Evolutionary conservation across 2,329 filamentous ascomycete genomes (phyloP), one percentile per base, ranked within the genome.

Genomic region (Talaromyces sp.): DNA sequence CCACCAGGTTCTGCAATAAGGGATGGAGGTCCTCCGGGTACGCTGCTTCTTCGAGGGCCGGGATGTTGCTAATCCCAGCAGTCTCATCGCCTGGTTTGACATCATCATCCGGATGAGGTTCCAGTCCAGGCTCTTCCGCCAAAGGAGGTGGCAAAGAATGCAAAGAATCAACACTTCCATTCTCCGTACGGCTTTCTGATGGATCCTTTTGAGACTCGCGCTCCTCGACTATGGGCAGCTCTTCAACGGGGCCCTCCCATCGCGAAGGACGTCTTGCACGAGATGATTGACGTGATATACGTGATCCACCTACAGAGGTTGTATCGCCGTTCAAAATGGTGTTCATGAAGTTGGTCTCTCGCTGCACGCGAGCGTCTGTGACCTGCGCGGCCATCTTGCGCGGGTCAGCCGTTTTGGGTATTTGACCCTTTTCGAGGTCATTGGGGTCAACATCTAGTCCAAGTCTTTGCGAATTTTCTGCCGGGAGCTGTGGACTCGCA

Each of bases 11-110:
- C 61, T 81, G 78, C 0, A 81, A 73, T 47, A 82, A 72, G 1
- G 80, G 78, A 27, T 80, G 78, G 49, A 83, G 70, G n/a, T 82
- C 77, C 6, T 82, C 78, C 10, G 76, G 76, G 9, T 76, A 71
- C 0, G 75, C 71, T 0, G 71, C 70, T 37, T 81, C 73, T 16
- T 77, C 72, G 8, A 73, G 57, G 3, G 64, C 66, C 2, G 70
- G 68, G 16, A 72, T 45, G 19, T 69, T 68, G 27, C 27, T n/a
- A 6, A 67, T 45, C 11, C 68, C 59, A 13, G 66, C 64, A 1
- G 66, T 62, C 1, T 68, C 65, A 3, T 68, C 62, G 27, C 60
- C 59, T 13, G 60, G 65, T 27, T 64, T 67, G 24, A 58, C 57
- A 24, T 64, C 66, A 22, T 52, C 49, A 16, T 52, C 49, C 4